Base-by-base conservation (phyloP, 192 early-diverging fungal genomes). In the Podochytrium sp. region DNA sequence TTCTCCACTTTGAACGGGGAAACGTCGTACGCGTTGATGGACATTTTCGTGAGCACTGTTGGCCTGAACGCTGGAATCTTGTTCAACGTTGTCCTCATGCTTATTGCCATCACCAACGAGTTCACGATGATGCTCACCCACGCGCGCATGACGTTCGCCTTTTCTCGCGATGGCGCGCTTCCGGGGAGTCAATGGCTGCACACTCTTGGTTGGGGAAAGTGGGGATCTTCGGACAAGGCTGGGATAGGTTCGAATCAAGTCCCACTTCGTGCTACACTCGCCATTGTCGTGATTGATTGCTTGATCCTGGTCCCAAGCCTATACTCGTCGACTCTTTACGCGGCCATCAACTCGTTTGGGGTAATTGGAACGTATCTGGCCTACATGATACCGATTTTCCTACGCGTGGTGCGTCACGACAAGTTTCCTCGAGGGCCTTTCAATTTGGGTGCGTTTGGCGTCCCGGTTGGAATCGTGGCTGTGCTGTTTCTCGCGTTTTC, bases 311-410 rank as follows among this genome's bases (percentile, higher is more conserved):
- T 75, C 3, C 73, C 73, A 32, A 66, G 63, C 33, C 32, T 75
- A 7, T 75, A 66, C 33, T 75, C 73, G 3, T 20, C 5, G 18
- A 38, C 55, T 7, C 16, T 75, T 35, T 71, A 29, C 14, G 63
- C 32, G 18, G 72, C 72, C 43, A 74, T 74, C 61, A 74, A 74
- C 37, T 74, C 72, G 7, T 74, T 74, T 34, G 72, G 72, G 7
- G 72, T 74, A 3, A 64, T 74, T 51, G 72, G 72, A 43, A 74
- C 34, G 29, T 74, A 74, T 47, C 41, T 74, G 59, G 40, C 72
- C 4, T 74, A 74, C 72, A 7, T 61, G 2, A 4, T 61, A 6
- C 59, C 59, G 0, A 74, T 74, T 27, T 34, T 64, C 30, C 61
- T 74, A n/a, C 40, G 72, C 1, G 61, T 65, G 0, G n/a, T 64